These are phyloP conservation scores for Nelumbo lutea DNA, from an alignment of 164 flowering plant species.

Conservation along the genomic window DNA sequence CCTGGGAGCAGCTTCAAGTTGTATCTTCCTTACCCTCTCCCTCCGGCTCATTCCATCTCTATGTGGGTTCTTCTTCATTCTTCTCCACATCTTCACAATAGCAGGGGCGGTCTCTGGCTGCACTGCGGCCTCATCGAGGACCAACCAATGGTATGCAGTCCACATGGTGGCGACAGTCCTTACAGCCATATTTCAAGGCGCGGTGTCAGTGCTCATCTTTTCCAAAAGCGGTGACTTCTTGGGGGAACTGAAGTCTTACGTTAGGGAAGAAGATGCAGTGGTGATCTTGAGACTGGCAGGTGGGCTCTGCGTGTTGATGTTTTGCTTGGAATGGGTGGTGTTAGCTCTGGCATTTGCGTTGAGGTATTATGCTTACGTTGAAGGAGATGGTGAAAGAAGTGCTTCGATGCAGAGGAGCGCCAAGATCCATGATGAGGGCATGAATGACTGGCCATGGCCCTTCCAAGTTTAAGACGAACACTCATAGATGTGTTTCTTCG, in stretches of 20 bases:
- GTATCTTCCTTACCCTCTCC: slow-evolving; percentile 80
- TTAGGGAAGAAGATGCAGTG: slow-evolving; percentile 59
- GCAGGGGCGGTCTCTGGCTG: slow-evolving; percentile 48
- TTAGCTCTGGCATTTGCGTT: slow-evolving; percentile 51
- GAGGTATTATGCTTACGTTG: slow-evolving; percentile 50
- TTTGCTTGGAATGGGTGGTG: slow-evolving; percentile 69
- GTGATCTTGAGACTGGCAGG: slow-evolving; percentile 63
- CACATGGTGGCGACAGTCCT: slow-evolving; percentile 73
- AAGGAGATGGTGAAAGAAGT: slow-evolving; percentile 22
- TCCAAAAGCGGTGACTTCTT: slow-evolving; percentile 50
- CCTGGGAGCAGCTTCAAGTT: slow-evolving; percentile 75
- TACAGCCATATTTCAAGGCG: slow-evolving; percentile 76
- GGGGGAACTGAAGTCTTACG: slow-evolving; percentile 48
- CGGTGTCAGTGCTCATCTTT: slow-evolving; percentile 62
- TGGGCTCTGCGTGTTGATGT: slow-evolving; percentile 35
- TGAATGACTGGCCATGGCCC: slow-evolving; percentile 43
- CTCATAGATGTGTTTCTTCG: no score
- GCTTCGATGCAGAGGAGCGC: slow-evolving; percentile 35
- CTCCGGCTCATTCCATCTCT: slow-evolving; percentile 69
- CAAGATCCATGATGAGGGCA: slow-evolving; percentile 29
- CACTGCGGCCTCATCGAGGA: slow-evolving; percentile 37
- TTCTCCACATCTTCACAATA: slow-evolving; percentile 71
- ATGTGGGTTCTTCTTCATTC: slow-evolving; percentile 59
- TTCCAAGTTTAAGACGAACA: slow-evolving; percentile 29
- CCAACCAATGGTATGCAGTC: slow-evolving; percentile 51